phyloP scores from a whole-genome alignment of 2,329 filamentous ascomycete genomes.

The Knufia fluminis region DNA sequence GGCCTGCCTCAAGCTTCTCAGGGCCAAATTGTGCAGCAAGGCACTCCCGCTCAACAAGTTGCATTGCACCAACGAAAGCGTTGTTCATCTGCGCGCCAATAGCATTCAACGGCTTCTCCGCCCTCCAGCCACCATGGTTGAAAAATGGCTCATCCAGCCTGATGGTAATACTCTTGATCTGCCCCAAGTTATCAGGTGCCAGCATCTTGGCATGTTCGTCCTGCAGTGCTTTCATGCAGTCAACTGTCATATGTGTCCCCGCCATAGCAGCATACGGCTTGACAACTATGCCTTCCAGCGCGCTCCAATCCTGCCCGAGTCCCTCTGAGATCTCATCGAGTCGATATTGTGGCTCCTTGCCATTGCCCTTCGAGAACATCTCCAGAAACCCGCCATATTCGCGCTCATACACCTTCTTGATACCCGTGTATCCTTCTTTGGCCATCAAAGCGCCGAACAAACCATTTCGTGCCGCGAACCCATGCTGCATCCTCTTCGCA shows the following conservation, averaged over 20 bases:
- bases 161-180: constrained; percentile 26
- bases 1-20: no score
- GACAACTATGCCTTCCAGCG: constrained; percentile 27
- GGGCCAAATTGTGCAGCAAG: constrained; percentile 31
- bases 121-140: constrained; percentile 31
- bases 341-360: neutral
- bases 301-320: neutral
- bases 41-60: constrained; percentile 32
- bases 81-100: constrained; percentile 34
- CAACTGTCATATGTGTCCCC: constrained; percentile 30
- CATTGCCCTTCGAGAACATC: neutral
- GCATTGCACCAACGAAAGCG: constrained; percentile 29
- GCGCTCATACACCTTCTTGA: no score
- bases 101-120: constrained; percentile 27
- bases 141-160: constrained; percentile 26
- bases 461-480: no score
- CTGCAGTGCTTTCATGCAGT: constrained; percentile 29
- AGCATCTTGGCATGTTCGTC: constrained; percentile 24
- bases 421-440: no score
- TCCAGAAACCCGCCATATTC: neutral
- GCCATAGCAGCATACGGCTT: constrained; percentile 32
- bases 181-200: constrained; percentile 9
- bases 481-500: no score
- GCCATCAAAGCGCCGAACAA: no score
- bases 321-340: neutral